Evolutionary conservation across 169 alveolate species (phyloP).

Genomic region (Amoebophrya sp.): DNA sequence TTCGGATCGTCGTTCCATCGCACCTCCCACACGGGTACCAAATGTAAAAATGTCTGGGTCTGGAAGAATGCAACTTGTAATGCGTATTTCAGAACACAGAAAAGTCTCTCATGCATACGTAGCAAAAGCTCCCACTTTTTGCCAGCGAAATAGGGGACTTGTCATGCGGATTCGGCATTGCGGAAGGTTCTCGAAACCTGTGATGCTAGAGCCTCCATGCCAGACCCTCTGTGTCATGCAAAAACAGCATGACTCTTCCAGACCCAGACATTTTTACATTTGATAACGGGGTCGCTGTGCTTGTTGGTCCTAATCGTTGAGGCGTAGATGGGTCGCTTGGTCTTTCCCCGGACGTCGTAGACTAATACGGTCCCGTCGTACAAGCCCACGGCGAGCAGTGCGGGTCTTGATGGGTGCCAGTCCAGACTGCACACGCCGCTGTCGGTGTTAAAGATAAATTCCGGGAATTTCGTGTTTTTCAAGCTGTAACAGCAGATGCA

Average conservation of each 20-base stretch:
- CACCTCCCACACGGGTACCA: conserved; percentile 67
- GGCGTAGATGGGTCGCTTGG: conserved; percentile 71
- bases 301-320: conserved; percentile 79
- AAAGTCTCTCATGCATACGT: too few species aligned
- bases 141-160: too few species aligned
- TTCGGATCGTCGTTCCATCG: conserved; percentile 64
- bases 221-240: too few species aligned
- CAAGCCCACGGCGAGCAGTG: conserved; percentile 85
- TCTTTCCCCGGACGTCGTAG: conserved; percentile 76
- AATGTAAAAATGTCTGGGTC: not conserved
- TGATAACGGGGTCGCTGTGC: conserved; percentile 82
- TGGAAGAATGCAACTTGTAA: not conserved
- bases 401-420: conserved; percentile 83
- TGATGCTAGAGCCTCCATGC: too few species aligned
- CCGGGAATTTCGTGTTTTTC: conserved; percentile 87
- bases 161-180: too few species aligned
- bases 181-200: too few species aligned
- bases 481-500: conserved; percentile 79
- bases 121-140: too few species aligned
- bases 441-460: conserved; percentile 51
- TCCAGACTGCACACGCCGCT: conserved; percentile 82
- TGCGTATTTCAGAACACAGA: too few species aligned
- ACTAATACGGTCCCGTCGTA: conserved; percentile 91
- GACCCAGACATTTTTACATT: too few species aligned
- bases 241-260: too few species aligned